phyloP scores from a whole-genome alignment of 2,329 filamentous ascomycete species.

The Trichoderma citrinoviride region DNA sequence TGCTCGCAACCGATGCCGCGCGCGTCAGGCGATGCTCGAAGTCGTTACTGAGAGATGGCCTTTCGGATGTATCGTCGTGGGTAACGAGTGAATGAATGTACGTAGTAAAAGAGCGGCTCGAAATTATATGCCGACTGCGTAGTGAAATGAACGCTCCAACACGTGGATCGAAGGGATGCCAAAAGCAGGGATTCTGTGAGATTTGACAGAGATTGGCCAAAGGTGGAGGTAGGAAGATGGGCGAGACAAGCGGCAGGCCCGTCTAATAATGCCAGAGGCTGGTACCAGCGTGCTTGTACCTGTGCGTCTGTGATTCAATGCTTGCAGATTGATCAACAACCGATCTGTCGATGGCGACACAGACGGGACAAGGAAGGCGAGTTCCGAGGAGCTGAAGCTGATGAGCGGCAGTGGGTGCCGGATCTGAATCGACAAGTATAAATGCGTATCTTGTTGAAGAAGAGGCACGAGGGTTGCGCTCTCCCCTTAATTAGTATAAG shows the following conservation, averaged over 20 bases:
- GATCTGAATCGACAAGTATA: conserved; percentile 6
- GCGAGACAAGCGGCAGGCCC: neutral
- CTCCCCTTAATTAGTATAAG: conserved; percentile 2
- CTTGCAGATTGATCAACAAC: conserved; percentile 18
- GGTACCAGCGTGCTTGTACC: neutral
- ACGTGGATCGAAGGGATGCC: neutral
- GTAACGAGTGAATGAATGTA: neutral
- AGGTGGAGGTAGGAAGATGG: neutral
- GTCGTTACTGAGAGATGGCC: neutral
- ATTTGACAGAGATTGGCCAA: neutral
- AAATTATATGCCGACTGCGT: neutral
- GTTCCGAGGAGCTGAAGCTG: neutral
- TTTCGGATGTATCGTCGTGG: neutral
- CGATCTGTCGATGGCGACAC: conserved; percentile 13
- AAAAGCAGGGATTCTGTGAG: conserved; percentile 4
- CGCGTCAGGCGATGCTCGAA: neutral
- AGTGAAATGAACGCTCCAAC: neutral
- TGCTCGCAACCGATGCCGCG: conserved; percentile 21
- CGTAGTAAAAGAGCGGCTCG: neutral
- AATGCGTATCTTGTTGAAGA: conserved; percentile 1
- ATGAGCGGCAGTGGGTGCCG: conserved; percentile 15
- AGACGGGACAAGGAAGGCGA: conserved; percentile 14
- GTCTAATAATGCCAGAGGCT: conserved; percentile 1
- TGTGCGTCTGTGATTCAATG: neutral
- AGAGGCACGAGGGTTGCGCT: conserved; percentile 7